Evolutionary conservation across 768 basidiomycete species (phyloP), one percentile per base, ranked within the genome.

Genomic region (Collybia nuda): DNA sequence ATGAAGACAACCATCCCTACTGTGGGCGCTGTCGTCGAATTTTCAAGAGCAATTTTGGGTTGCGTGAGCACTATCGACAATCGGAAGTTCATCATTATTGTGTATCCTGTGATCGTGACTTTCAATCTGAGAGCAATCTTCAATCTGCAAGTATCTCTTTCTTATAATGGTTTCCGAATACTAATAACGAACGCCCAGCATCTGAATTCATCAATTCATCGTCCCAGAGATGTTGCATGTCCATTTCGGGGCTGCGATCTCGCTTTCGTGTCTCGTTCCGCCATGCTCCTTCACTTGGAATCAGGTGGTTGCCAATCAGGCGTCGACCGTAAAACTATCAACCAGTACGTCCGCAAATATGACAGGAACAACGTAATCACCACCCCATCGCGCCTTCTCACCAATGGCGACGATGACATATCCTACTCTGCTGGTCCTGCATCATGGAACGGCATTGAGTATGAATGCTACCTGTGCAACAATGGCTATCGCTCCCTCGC

Each of bases 401-500:
- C 70, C 7, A 70, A 66, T 17, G 47, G 51, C 9, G 29, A 61
- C 37, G 23, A 55, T 17, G 51, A 54, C 12, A 40, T 62, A 21
- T 60, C 45, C 26, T 71, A 69, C 57, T 62, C 56, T 21, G 74
- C 76, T 9, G 69, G 62, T 19, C 32, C 36, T 14, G 53, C 57
- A 8, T 60, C 78, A 1, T 81, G 73, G 72, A 82, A 82, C 51
- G 77, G 75, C 0, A 4, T 0, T 5, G 67, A 55, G 5, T 89
- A 73, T 62, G 85, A 89, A 63, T 89, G 86, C 63, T 80, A 80
- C 59, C 63, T 89, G 21, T 88, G 87, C 62, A 74, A 81, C 61
- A 50, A 46, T 18, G 55, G 44, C 11, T 83, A 75, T 56, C 23
- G 56, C 44, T 57, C 67, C 0, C 73, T 86, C 11, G 9, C 14